Evolutionary conservation across 352 stramenopile species (phyloP).

Genomic region (Salisapilia sapeloensis): DNA sequence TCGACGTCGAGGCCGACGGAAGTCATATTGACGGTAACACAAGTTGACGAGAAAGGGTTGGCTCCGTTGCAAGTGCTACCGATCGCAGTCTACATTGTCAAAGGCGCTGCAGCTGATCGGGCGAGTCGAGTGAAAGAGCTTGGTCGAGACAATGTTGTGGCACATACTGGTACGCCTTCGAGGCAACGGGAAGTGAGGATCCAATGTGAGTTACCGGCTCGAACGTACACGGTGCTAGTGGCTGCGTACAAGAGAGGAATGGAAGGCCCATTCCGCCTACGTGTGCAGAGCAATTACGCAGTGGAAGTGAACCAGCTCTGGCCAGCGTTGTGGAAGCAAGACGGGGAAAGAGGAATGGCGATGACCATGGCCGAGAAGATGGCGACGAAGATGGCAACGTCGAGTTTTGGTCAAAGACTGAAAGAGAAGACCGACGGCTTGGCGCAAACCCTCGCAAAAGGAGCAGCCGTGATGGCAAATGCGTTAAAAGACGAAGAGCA

Average conservation of each 20-base stretch:
- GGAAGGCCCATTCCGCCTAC: constrained; percentile 81
- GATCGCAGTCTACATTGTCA: constrained; percentile 54
- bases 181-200: constrained; percentile 61
- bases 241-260: constrained; percentile 78
- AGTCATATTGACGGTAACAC: constrained; percentile 69
- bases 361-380: constrained; percentile 37
- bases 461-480: constrained; percentile 43
- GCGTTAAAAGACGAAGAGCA: constrained; percentile 49
- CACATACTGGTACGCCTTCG: constrained; percentile 55
- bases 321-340: constrained; percentile 61
- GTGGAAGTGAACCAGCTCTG: constrained; percentile 61
- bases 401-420: constrained; percentile 31
- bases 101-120: constrained; percentile 25
- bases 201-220: constrained; percentile 46
- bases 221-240: constrained; percentile 80
- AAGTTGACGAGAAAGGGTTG: constrained; percentile 47
- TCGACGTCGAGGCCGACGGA: constrained; percentile 63
- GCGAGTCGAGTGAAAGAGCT: constrained; percentile 43
- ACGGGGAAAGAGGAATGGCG: constrained; percentile 1
- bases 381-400: constrained; percentile 34
- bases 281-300: constrained; percentile 75
- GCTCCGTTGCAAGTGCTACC: constrained; percentile 47
- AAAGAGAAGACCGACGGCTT: constrained; percentile 64
- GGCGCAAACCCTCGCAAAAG: constrained; percentile 38
- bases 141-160: constrained; percentile 48